Evolutionary conservation across 768 basidiomycete genomes (phyloP).

Genomic region (Candolleomyces eurysporus): DNA sequence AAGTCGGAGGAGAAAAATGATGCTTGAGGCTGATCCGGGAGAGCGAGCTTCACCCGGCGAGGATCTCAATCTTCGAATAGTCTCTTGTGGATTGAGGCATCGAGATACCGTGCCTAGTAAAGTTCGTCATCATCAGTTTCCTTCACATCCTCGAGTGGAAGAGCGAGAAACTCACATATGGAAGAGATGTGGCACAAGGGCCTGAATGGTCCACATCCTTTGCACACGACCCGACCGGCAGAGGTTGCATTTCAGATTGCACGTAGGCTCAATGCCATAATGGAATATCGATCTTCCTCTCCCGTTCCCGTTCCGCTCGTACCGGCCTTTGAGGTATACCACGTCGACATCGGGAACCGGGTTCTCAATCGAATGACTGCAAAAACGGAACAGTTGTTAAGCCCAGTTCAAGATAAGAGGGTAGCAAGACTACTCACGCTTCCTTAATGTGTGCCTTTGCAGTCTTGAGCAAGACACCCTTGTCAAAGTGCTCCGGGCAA

Average conservation of each 20-base stretch:
- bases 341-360: slow-evolving; percentile 5
- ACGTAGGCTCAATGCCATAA: slow-evolving; percentile 9
- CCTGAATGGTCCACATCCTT: slow-evolving; percentile 8
- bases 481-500: slow-evolving; percentile 9
- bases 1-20: background rate
- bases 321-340: slow-evolving; percentile 1
- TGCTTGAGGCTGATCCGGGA: background rate
- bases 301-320: background rate
- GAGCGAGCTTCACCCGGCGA: background rate
- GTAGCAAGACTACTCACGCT: background rate
- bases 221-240: background rate
- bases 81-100: slow-evolving; percentile 7
- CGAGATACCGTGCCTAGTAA: slow-evolving; percentile 6
- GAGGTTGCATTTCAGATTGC: slow-evolving; percentile 4
- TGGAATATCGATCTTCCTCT: slow-evolving; percentile 7
- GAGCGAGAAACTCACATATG: slow-evolving; percentile 4
- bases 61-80: slow-evolving; percentile 5
- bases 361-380: slow-evolving; percentile 6
- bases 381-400: background rate
- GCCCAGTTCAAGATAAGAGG: background rate
- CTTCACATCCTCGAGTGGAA: background rate
- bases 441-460: slow-evolving; percentile 6
- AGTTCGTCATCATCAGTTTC: background rate
- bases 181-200: slow-evolving; percentile 9
- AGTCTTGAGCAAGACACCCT: background rate